phyloP scores from a whole-genome alignment of 768 basidiomycete genomes.

The Lactifluus subvellereus region DNA sequence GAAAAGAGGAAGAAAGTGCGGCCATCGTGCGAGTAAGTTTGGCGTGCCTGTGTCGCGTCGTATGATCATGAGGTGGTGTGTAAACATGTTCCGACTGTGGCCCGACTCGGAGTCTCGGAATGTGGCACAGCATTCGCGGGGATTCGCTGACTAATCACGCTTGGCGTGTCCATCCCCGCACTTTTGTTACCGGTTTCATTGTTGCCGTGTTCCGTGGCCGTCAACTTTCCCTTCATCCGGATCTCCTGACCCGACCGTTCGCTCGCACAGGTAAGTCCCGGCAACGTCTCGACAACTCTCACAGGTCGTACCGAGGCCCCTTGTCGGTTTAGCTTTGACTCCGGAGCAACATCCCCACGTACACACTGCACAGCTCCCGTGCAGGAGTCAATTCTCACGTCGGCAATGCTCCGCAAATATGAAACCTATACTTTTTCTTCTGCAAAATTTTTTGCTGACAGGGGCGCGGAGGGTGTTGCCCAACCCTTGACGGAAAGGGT shows the following conservation, averaged over 20 bases:
- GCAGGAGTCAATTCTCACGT: not conserved
- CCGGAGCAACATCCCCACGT: not conserved
- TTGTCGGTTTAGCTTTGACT: not conserved
- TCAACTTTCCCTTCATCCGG: not conserved
- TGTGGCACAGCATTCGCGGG: not conserved
- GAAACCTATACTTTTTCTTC: conserved; percentile 57
- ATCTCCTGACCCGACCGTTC: not conserved
- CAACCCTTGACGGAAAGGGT: conserved; percentile 77
- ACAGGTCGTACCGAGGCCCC: not conserved
- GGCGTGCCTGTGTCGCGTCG: not conserved
- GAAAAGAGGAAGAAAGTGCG: conserved; percentile 9
- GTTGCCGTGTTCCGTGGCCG: not conserved
- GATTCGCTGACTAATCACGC: not conserved
- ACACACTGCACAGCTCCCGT: not conserved
- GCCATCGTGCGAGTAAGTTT: not conserved
- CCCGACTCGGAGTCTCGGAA: not conserved
- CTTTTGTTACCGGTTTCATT: too few species aligned
- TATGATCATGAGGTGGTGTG: not conserved
- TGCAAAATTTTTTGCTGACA: conserved; percentile 68
- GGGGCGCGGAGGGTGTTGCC: conserved; percentile 62
- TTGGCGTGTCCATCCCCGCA: too few species aligned
- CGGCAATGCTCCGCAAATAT: conserved; percentile 25
- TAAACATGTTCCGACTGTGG: not conserved
- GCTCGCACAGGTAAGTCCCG: not conserved
- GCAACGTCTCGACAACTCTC: not conserved